Evolutionary conservation across 2,329 filamentous ascomycete genomes (phyloP).

Genomic region (Massarina eburnea): DNA sequence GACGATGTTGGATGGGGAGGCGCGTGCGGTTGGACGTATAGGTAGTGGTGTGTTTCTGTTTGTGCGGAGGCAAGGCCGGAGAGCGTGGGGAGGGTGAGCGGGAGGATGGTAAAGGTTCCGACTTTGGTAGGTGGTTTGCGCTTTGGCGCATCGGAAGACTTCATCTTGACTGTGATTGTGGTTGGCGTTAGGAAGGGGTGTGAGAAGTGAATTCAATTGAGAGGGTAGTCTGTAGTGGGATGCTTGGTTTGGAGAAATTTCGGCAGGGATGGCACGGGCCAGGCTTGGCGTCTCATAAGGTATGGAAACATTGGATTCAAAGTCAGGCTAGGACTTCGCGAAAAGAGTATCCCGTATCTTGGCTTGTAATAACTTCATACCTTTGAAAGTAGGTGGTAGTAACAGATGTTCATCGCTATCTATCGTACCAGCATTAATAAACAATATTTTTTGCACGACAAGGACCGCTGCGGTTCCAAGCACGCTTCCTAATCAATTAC

Average conservation of each 20-base stretch:
- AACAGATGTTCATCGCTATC: neutral
- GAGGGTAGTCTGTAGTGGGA: constrained; percentile 1
- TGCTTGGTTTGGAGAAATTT: constrained; percentile 30
- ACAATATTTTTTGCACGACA: constrained; percentile 8
- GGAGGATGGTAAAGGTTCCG: constrained; percentile 68
- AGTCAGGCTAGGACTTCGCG: too few species aligned
- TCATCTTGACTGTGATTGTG: constrained; percentile 15
- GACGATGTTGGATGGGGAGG: constrained; percentile 67
- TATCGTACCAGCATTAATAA: neutral
- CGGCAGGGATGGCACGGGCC: constrained; percentile 33
- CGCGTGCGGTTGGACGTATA: constrained; percentile 82
- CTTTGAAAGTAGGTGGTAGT: too few species aligned
- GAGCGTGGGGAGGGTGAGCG: constrained; percentile 58
- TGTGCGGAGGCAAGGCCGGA: constrained; percentile 52
- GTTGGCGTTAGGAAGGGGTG: neutral
- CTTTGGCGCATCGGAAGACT: constrained; percentile 18
- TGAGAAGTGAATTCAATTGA: too few species aligned
- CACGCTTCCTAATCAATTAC: constrained; percentile 1
- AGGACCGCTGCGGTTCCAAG: neutral
- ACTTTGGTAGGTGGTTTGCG: constrained; percentile 38
- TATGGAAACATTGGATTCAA: neutral
- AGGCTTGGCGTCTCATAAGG: constrained; percentile 4
- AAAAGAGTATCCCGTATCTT: too few species aligned
- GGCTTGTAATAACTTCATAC: too few species aligned
- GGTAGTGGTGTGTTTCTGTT: constrained; percentile 66